Percentiles rank a stretch among this genome's conserved stretches.
Evolutionary conservation across 116 monocot species (phyloP).

Genomic region (Iris pallida): DNA sequence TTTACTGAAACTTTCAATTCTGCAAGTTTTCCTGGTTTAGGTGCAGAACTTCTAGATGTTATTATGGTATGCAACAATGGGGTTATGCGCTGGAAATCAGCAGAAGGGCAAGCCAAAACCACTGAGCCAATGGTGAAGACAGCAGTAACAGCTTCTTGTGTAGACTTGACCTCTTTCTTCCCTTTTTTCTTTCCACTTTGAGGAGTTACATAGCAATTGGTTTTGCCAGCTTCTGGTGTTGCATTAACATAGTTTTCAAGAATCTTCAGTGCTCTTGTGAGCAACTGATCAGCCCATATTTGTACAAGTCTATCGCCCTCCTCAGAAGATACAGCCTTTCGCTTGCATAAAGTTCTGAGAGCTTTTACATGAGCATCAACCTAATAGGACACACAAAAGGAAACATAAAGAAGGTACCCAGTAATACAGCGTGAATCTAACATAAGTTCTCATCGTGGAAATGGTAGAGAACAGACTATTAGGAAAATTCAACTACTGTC

Average conservation of each 20-base stretch:
- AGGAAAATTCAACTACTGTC: too few relatives aligned
- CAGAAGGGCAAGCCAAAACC: slow-evolving; percentile 62
- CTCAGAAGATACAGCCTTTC: slow-evolving; percentile 51
- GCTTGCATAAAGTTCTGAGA: slow-evolving; percentile 80
- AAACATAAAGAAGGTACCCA: slow-evolving; percentile 1
- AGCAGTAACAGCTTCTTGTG: slow-evolving; percentile 55
- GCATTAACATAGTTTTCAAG: slow-evolving; percentile 51
- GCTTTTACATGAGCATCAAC: slow-evolving; percentile 98
- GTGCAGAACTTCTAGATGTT: slow-evolving; percentile 45
- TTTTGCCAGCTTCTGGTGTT: slow-evolving; percentile 33
- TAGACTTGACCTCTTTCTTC: slow-evolving; percentile 29
- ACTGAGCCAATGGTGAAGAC: slow-evolving; percentile 84
- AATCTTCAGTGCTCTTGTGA: slow-evolving; percentile 45
- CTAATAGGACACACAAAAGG: slow-evolving; percentile 30
- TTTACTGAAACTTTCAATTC: slow-evolving; percentile 41
- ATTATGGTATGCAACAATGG: slow-evolving; percentile 77
- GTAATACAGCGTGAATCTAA: neutral
- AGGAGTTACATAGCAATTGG: slow-evolving; percentile 41
- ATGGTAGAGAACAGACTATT: too few relatives aligned
- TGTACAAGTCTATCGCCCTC: slow-evolving; percentile 59
- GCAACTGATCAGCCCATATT: slow-evolving; percentile 73
- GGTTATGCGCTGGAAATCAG: slow-evolving; percentile 52
- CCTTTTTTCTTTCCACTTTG: slow-evolving; percentile 30
- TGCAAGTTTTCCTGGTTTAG: slow-evolving; percentile 51
- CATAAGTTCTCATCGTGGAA: too few relatives aligned